These are phyloP conservation scores for Fraxinus pennsylvanica DNA, from an alignment of 257 asterid species.

Conservation along the genomic window DNA sequence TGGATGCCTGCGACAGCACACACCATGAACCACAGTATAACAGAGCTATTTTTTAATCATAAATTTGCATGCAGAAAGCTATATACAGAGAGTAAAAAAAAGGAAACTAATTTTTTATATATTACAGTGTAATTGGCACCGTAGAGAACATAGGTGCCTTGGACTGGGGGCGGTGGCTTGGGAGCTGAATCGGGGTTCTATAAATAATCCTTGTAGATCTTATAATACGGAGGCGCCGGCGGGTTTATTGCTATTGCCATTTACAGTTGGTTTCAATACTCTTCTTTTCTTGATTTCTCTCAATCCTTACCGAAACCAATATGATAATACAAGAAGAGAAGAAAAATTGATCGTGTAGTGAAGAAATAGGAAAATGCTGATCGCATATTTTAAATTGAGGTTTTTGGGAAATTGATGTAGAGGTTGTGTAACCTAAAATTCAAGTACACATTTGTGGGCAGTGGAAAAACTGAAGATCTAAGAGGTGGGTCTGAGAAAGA, in stretches of 20 bases:
- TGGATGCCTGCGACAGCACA: too few species aligned
- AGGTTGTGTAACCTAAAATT: constrained; percentile 37
- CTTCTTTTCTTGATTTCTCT: background rate
- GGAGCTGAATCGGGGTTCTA: constrained; percentile 75
- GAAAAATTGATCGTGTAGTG: background rate
- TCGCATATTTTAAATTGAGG: too few species aligned
- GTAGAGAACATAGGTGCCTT: constrained; percentile 69
- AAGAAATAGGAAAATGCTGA: background rate
- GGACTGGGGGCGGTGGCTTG: constrained; percentile 74
- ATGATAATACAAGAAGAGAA: background rate
- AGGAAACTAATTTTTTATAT: too few species aligned
- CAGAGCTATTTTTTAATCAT: too few species aligned
- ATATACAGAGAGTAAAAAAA: too few species aligned
- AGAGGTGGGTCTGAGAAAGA: constrained; percentile 25
- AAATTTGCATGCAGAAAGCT: background rate
- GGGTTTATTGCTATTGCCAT: constrained; percentile 95
- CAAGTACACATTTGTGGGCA: constrained; percentile 32
- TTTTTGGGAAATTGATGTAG: background rate
- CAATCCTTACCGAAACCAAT: background rate
- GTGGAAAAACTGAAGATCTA: constrained; percentile 27
- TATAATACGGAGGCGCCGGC: constrained; percentile 88
- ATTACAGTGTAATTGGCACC: constrained; percentile 78
- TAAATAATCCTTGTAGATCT: constrained; percentile 64
- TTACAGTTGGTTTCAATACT: background rate
- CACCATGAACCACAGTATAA: too few species aligned